Evolutionary conservation across 148 eudicot species (phyloP), one percentile per base, ranked within the genome.

Genomic region (Fagopyrum tataricum): DNA sequence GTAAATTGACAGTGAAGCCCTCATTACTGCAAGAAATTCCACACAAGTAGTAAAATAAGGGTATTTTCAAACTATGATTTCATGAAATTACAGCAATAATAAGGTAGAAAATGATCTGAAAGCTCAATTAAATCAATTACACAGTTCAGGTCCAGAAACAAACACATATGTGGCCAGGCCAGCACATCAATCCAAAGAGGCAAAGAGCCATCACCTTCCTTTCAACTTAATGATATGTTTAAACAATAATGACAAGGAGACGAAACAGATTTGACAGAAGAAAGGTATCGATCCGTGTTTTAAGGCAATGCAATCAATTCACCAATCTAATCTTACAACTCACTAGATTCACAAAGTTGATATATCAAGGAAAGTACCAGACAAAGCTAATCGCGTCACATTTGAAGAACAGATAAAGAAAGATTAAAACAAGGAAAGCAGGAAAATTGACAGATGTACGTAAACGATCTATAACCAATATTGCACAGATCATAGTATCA

Each of bases 111-210:
- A 31, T 62, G 69, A 14, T 64, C 39, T 14, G 9, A 37, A 64
- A 37, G 44, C 44, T 64, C 69, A 64, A 31, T 64, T 43, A 64
- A 64, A 64, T 64, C 69, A 64, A 14, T 64, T 31, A 64, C 21
- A 64, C 44, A 12, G 44, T 37, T 31, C 42, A 39, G 17, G 4
- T 18, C 42, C 44, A 39, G 5, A 4, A 64, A 64, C 69, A 64
- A 64, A 64, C 15, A 37, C 69, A 64, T 37, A 31, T 2, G 43
- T 64, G 69, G 69, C 69, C 44, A 64, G 69, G 69, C 43, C 44
- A 64, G 44, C 69, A 13, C 18, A 14, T 15, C n/a, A 64, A 5
- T 37, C 14, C 43, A 64, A 37, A 64, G 69, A 39, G 0, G 37
- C 37, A 31, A 31, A 31, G 37, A 64, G 3, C 31, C 43, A 64